A percentile compares a stretch with the other conserved stretches of the same genome.
Conservation (phyloP, 1,284 basidiomycete species). For the Puccinia brachypodii region DNA sequence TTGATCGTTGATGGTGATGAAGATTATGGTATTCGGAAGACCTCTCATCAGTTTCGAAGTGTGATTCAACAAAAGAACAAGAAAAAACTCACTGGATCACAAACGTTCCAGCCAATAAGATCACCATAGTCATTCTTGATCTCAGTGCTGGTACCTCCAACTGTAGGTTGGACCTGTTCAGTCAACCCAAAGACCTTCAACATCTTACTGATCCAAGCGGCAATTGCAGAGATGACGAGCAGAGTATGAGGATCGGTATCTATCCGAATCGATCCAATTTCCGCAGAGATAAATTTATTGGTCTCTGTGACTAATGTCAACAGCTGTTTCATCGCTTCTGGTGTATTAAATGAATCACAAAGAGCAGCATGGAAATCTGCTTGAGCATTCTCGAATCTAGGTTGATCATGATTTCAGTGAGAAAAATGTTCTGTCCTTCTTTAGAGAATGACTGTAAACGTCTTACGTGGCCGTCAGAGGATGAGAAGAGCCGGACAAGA, state of each 20-base stretch:
- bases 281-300: slow-evolving; percentile 74
- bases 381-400: slow-evolving; percentile 74
- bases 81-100: slow-evolving; percentile 52
- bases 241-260: slow-evolving; percentile 53
- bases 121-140: no score
- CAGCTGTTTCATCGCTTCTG: slow-evolving; percentile 73
- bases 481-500: slow-evolving; percentile 22
- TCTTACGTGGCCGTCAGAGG: neutral
- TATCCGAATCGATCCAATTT: slow-evolving; percentile 54
- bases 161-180: slow-evolving; percentile 63
- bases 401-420: slow-evolving; percentile 25
- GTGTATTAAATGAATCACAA: slow-evolving; percentile 97
- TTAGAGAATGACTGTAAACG: neutral
- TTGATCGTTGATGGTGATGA: neutral
- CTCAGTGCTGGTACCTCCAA: no score
- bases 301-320: slow-evolving; percentile 81
- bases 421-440: neutral
- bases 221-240: slow-evolving; percentile 70
- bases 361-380: slow-evolving; percentile 80
- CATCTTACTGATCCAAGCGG: slow-evolving; percentile 84
- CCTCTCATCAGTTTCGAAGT: no score
- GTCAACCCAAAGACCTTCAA: slow-evolving; percentile 92
- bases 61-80: neutral
- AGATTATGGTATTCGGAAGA: no score
- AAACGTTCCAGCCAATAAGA: slow-evolving; percentile 61